These are phyloP conservation scores for Apiotrichum porosum DNA, from an alignment of 1,284 basidiomycete species.

Conservation along the genomic window DNA sequence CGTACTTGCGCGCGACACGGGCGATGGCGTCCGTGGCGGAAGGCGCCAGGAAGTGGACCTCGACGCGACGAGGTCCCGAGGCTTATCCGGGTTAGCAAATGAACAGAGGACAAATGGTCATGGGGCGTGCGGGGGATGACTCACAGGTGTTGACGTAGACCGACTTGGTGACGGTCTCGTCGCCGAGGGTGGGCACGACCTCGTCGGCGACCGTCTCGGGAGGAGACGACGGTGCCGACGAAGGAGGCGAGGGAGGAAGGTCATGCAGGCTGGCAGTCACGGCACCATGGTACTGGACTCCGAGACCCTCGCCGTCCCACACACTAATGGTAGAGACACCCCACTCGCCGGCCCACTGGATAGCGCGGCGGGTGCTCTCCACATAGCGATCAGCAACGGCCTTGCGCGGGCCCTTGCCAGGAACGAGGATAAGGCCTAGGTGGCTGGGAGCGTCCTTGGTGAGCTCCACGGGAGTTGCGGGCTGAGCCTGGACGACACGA, in stretches of 20 bases:
- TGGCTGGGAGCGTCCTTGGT: slow-evolving; percentile 16
- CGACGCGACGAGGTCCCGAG: slow-evolving; percentile 9
- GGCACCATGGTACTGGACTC: slow-evolving; percentile 6
- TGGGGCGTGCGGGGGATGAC: too few relatives aligned
- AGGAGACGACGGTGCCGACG: background rate
- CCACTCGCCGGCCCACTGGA: slow-evolving; percentile 29
- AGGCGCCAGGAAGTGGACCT: slow-evolving; percentile 17
- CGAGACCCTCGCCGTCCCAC: slow-evolving; percentile 22
- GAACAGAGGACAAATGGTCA: background rate
- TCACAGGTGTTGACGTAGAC: slow-evolving; percentile 13
- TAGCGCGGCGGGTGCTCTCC: slow-evolving; percentile 24
- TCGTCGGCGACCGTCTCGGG: background rate
- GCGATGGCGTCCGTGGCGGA: slow-evolving; percentile 10
- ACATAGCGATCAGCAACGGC: slow-evolving; percentile 13
- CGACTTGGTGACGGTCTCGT: slow-evolving; percentile 8
- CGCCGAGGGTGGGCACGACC: slow-evolving; percentile 1
- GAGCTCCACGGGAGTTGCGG: slow-evolving; percentile 4
- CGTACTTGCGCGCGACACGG: slow-evolving; percentile 12
- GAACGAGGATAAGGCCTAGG: slow-evolving; percentile 21
- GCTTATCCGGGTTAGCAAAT: background rate
- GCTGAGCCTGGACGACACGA: slow-evolving; percentile 24
- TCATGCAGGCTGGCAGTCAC: slow-evolving; percentile 10
- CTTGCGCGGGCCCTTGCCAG: slow-evolving; percentile 3
- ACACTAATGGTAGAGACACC: slow-evolving; percentile 33
- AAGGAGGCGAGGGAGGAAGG: slow-evolving; percentile 16